Conservation (phyloP, 2,329 filamentous ascomycete genomes). For the Exserohilum turcica region DNA sequence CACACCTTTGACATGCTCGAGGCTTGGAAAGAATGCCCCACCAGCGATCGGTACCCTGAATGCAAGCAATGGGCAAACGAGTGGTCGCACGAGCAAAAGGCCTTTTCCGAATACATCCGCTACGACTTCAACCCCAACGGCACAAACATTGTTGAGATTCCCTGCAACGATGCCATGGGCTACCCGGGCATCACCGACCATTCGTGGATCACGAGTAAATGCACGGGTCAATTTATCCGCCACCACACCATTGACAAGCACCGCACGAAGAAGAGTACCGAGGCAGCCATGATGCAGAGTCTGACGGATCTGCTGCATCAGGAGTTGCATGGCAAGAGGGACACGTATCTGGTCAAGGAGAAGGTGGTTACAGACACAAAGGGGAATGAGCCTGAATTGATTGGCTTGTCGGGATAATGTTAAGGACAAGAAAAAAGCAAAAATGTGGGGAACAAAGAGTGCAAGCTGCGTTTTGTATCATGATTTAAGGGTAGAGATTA, state of each 20-base stretch:
- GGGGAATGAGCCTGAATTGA: neutral
- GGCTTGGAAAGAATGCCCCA: conserved; percentile 41
- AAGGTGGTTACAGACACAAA: neutral
- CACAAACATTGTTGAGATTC: conserved; percentile 38
- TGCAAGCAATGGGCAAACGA: conserved; percentile 36
- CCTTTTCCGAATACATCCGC: conserved; percentile 43
- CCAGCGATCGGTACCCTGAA: conserved; percentile 28
- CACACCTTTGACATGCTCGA: conserved; percentile 36
- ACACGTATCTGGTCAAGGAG: conserved; percentile 18
- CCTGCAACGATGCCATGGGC: conserved; percentile 44
- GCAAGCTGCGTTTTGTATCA: too few relatives aligned
- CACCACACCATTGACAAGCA: conserved; percentile 34
- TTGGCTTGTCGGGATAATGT: neutral
- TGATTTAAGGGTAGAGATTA: too few relatives aligned
- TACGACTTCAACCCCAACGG: conserved; percentile 37
- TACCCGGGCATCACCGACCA: conserved; percentile 29
- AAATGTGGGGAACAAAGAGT: too few relatives aligned
- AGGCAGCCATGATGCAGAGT: conserved; percentile 22
- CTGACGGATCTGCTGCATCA: conserved; percentile 17
- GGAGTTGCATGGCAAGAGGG: conserved; percentile 13
- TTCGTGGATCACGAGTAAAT: conserved; percentile 22
- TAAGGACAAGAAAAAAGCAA: too few relatives aligned
- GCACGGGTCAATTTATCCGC: conserved; percentile 34
- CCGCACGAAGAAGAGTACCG: conserved; percentile 21
- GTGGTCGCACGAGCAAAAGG: conserved; percentile 43